Conservation (phyloP, 306 rosid species). For the Lathyrus aphaca region DNA sequence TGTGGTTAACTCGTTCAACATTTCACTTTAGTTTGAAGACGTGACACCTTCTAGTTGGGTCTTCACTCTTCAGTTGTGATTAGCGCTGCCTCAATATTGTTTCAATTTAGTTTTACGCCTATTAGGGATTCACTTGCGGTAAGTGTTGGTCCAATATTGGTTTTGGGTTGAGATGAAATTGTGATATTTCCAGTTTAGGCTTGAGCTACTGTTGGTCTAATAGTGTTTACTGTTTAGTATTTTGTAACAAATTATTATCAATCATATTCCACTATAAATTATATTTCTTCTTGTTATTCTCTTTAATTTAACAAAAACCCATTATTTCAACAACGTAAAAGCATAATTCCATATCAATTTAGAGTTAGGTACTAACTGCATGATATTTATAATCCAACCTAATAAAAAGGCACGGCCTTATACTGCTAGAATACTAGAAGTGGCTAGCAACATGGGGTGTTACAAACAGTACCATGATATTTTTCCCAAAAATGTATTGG, state of each 20-base stretch:
- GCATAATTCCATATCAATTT: slow-evolving; percentile 20
- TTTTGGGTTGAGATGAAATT: not conserved
- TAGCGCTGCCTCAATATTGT: no score
- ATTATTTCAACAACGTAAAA: slow-evolving; percentile 15
- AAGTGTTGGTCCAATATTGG: not conserved
- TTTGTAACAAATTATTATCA: no score
- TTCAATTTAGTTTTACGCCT: not conserved
- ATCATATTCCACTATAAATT: no score
- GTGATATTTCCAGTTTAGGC: not conserved
- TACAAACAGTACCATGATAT: slow-evolving; percentile 9
- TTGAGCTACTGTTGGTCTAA: not conserved
- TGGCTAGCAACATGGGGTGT: slow-evolving; percentile 1
- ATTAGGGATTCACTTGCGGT: not conserved
- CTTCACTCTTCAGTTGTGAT: no score
- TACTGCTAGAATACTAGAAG: slow-evolving; percentile 20
- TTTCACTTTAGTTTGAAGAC: no score
- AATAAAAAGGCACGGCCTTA: not conserved
- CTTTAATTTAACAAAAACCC: no score
- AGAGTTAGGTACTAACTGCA: not conserved
- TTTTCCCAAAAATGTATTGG: not conserved
- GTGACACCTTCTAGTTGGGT: no score
- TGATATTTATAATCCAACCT: not conserved
- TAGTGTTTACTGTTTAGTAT: no score
- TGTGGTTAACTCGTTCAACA: no score
- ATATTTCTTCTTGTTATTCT: no score